These are phyloP conservation scores for Thraustotheca clavata DNA, from an alignment of 352 stramenopile species.

Conservation along the genomic window DNA sequence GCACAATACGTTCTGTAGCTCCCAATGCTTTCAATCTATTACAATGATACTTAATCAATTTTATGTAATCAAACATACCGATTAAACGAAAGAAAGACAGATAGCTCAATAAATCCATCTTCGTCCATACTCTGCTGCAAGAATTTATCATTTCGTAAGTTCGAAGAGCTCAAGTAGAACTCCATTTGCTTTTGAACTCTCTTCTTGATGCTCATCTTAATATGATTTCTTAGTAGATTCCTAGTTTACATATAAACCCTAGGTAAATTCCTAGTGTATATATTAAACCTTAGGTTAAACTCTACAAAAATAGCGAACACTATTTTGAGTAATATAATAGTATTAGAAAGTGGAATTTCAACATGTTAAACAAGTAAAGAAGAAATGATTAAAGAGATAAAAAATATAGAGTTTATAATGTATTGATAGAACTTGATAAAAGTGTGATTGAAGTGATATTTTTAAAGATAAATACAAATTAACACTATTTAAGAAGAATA, in stretches of 20 bases:
- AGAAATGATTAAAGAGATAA: too few relatives aligned
- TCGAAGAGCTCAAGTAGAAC: slow-evolving; percentile 73
- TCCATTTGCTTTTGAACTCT: slow-evolving; percentile 70
- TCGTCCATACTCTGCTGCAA: slow-evolving; percentile 65
- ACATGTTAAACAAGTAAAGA: too few relatives aligned
- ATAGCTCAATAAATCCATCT: slow-evolving; percentile 40
- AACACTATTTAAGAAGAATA: neutral
- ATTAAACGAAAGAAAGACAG: slow-evolving; percentile 62
- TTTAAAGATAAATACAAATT: neutral
- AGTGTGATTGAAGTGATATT: too few relatives aligned
- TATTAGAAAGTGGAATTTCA: too few relatives aligned
- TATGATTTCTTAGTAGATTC: too few relatives aligned
- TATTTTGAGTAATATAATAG: too few relatives aligned
- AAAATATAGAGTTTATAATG: neutral
- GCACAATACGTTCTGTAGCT: slow-evolving; percentile 44
- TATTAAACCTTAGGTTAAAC: too few relatives aligned
- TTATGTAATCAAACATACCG: slow-evolving; percentile 25
- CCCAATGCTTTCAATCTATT: slow-evolving; percentile 39
- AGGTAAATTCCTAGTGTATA: too few relatives aligned
- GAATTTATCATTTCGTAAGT: slow-evolving; percentile 74
- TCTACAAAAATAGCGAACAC: too few relatives aligned
- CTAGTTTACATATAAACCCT: too few relatives aligned
- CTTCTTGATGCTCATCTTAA: slow-evolving; percentile 28
- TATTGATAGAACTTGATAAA: neutral
- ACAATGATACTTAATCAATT: slow-evolving; percentile 25